A percentile compares a stretch with the other conserved stretches of the same genome.
Conservation (phyloP, 805 yeast genomes). For the Candida namnaoensis region DNA sequence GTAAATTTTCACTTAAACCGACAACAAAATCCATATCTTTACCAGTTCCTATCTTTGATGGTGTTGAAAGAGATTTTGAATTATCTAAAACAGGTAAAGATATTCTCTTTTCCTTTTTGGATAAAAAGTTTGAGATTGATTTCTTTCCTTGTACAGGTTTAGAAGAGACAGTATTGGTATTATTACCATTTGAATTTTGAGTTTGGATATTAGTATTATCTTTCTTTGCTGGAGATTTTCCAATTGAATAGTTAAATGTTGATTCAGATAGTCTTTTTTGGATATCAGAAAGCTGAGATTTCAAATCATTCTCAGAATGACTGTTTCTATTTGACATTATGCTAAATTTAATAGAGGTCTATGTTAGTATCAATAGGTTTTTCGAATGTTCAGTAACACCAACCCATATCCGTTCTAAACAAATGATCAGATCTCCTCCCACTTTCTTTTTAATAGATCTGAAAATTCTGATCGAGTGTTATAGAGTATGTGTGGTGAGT, state of each 20-base stretch:
- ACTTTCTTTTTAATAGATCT: no score
- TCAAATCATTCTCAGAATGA: slow-evolving; percentile 19
- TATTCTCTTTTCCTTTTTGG: slow-evolving; percentile 17
- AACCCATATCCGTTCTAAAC: no score
- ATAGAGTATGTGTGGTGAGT: no score
- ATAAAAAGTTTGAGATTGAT: slow-evolving; percentile 8
- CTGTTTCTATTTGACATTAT: no score
- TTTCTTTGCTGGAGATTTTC: slow-evolving; percentile 9
- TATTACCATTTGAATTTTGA: not conserved
- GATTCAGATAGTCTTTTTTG: slow-evolving; percentile 28
- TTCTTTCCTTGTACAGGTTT: slow-evolving; percentile 1
- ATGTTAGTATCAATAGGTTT: no score
- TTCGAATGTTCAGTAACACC: no score
- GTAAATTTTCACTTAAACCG: slow-evolving; percentile 63
- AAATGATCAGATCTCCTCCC: no score
- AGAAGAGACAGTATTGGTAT: no score
- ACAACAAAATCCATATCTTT: slow-evolving; percentile 67
- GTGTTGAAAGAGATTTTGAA: slow-evolving; percentile 10
- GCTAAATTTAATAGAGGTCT: no score
- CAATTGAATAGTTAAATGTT: slow-evolving; percentile 11
- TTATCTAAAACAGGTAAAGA: slow-evolving; percentile 16
- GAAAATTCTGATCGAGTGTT: no score
- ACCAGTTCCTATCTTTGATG: slow-evolving; percentile 20
- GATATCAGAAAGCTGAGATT: slow-evolving; percentile 32
- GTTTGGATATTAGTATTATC: not conserved